These are phyloP conservation scores for Boletus fagicola DNA, from an alignment of 768 basidiomycete genomes.

Conservation along the genomic window DNA sequence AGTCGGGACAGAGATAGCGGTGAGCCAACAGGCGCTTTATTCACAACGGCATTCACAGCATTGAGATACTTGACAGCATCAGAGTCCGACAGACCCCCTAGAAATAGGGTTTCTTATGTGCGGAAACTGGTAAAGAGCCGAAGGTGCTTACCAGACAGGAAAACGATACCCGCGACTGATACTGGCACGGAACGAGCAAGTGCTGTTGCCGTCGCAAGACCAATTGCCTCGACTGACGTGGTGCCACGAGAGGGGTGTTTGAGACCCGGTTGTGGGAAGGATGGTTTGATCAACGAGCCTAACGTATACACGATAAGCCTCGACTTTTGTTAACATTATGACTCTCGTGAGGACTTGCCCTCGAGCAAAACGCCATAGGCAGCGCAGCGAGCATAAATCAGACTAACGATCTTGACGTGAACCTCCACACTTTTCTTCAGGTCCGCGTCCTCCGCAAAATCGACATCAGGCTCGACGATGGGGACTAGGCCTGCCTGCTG, in stretches of 20 bases:
- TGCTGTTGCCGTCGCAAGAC: slow-evolving; percentile 44
- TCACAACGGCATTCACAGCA: slow-evolving; percentile 40
- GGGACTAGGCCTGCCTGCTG: slow-evolving; percentile 53
- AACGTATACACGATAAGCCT: background rate
- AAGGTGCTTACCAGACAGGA: slow-evolving; percentile 43
- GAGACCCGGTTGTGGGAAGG: slow-evolving; percentile 49
- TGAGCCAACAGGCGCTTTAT: slow-evolving; percentile 33
- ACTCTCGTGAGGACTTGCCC: slow-evolving; percentile 31
- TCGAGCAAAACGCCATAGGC: slow-evolving; percentile 49
- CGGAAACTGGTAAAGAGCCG: background rate
- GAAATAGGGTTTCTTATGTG: background rate
- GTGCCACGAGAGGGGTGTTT: slow-evolving; percentile 39
- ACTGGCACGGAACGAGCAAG: slow-evolving; percentile 46
- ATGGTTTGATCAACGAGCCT: slow-evolving; percentile 53
- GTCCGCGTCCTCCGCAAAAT: slow-evolving; percentile 48
- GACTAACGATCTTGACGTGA: slow-evolving; percentile 43
- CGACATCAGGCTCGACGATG: slow-evolving; percentile 52
- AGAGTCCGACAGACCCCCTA: slow-evolving; percentile 44
- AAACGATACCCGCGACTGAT: slow-evolving; percentile 48
- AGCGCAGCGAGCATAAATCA: slow-evolving; percentile 46
- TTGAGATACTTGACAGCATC: slow-evolving; percentile 43
- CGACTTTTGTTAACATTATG: background rate
- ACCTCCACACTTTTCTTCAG: slow-evolving; percentile 45
- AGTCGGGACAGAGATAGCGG: slow-evolving; percentile 36
- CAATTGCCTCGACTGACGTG: slow-evolving; percentile 42